Base-by-base conservation (phyloP, 371 early-diverging fungal genomes). In the Mucor lusitanicus region DNA sequence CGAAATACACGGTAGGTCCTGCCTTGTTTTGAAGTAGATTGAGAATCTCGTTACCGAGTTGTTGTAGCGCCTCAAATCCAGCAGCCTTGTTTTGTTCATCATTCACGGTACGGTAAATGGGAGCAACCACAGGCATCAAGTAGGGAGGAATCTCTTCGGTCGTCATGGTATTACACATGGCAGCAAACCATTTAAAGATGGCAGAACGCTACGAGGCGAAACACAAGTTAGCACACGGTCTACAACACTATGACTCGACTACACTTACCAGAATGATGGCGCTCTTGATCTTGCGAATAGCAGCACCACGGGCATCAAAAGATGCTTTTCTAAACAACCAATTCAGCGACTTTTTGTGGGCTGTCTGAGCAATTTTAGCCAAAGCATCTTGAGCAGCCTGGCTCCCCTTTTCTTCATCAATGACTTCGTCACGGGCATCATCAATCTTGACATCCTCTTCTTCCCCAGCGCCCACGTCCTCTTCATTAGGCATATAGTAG, bases 161-260 rank as follows among this genome's bases (percentile, higher is more conserved):
- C 0, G 85, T 83, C 42, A 95, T 83, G 28, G 83, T 77, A 37
- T 86, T 85, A 35, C 88, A 73, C 72, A 96, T 86, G 11, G 95
- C 96, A n/a, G 97, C 97, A 83, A 94, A 94, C 88, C 90, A 92
- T 72, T 94, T 91, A 81, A 94, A 96, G 37, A 93, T 87, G 46
- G 85, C 87, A 5, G 87, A 87, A 48, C 95, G 87, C 88, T 94
- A 75, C 12, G 55, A n/a, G 3, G 58, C 0, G 1, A 12, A 9
- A 35, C 37, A 12, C 9, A 12, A 35, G 37, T 35, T 0, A 35
- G 37, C 37, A 12, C 12, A 35, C 1, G 3, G 37, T 6, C 12
- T 35, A 12, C 8, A 12, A 35, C 12, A 9, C 37, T 12, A 6
- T 35, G 13, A 42, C 23, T 4, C 15, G 33, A 65, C 8, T 2